Evolutionary conservation across 2,329 filamentous ascomycete species (phyloP).

Genomic region (Cryphonectria parasitica): DNA sequence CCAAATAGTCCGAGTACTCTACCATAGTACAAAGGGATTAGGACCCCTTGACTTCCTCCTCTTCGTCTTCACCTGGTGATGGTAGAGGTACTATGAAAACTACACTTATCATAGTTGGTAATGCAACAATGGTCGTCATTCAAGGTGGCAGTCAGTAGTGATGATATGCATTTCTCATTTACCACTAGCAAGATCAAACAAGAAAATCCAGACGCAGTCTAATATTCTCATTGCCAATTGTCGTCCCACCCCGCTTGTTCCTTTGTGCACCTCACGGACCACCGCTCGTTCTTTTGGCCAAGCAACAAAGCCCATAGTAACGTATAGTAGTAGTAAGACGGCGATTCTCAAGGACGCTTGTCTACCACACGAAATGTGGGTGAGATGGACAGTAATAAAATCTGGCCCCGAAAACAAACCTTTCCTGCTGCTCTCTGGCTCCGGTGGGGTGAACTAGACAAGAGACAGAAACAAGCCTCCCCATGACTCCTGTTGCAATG

Average conservation of each 20-base stretch:
- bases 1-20: too few relatives aligned
- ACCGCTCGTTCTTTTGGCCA: background rate
- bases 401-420: background rate
- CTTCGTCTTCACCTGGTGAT: background rate
- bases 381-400: background rate
- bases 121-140: too few relatives aligned
- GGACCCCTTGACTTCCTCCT: too few relatives aligned
- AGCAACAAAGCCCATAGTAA: background rate
- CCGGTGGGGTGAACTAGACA: background rate
- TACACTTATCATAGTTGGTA: too few relatives aligned
- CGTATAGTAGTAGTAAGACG: background rate
- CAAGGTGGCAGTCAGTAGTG: background rate
- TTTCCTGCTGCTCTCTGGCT: background rate
- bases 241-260: background rate
- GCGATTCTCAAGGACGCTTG: background rate
- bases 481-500: slow-evolving; percentile 22
- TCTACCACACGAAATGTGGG: background rate
- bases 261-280: background rate
- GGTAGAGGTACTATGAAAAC: background rate
- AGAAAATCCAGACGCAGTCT: slow-evolving; percentile 8
- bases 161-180: background rate
- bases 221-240: background rate
- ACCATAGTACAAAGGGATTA: too few relatives aligned
- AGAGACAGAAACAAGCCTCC: background rate
- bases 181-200: background rate